These are phyloP conservation scores for Eragrostis nindensis DNA, from an alignment of 176 grass and related monocot genomes.

Conservation along the genomic window DNA sequence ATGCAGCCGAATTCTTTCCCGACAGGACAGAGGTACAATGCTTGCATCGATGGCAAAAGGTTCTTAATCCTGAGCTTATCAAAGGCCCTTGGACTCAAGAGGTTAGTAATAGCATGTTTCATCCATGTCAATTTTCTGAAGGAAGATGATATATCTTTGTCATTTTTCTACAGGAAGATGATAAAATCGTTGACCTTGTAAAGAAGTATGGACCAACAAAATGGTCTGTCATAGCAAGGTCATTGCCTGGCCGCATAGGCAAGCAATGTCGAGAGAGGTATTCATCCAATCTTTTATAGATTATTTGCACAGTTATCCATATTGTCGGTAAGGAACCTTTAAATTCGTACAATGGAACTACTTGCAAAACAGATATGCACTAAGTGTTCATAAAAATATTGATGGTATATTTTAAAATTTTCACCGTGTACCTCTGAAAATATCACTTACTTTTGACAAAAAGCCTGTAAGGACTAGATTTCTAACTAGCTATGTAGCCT, in stretches of 20 bases:
- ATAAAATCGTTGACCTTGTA: conserved; percentile 86
- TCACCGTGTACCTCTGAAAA: background rate
- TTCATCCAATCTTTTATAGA: conserved; percentile 24
- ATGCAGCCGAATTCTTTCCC: conserved; percentile 81
- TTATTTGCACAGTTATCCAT: background rate
- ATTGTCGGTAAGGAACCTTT: background rate
- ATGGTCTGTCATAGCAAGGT: conserved; percentile 94
- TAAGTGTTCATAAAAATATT: background rate
- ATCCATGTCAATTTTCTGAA: conserved; percentile 25
- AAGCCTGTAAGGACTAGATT: background rate
- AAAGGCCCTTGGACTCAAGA: conserved; percentile 97
- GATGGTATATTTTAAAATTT: background rate
- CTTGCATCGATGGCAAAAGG: conserved; percentile 98
- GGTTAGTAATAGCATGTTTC: conserved; percentile 55
- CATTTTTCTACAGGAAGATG: conserved; percentile 77
- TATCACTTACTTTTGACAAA: background rate
- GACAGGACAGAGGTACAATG: conserved; percentile 98
- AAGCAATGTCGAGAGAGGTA: conserved; percentile 99
- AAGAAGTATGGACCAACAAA: conserved; percentile 89
- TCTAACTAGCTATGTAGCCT: background rate
- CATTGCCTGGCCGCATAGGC: conserved; percentile 94
- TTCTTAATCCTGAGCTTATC: conserved; percentile 97
- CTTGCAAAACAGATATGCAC: background rate
- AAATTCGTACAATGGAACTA: conserved; percentile 2
- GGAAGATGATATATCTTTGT: conserved; percentile 38